Evolutionary conservation across 2,329 filamentous ascomycete genomes (phyloP).

Genomic region (Exophiala sideris): DNA sequence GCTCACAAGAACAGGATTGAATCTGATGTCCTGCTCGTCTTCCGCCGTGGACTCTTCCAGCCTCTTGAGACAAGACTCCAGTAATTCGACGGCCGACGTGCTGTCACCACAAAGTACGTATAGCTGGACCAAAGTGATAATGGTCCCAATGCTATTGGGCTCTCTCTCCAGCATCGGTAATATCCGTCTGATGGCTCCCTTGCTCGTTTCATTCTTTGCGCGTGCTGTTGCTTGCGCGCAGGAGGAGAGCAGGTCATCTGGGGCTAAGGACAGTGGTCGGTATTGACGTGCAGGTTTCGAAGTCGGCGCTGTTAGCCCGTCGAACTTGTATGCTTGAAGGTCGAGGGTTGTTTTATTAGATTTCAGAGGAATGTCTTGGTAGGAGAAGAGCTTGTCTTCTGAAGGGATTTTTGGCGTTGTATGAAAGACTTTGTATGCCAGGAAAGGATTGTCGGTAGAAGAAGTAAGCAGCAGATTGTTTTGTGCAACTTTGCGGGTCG

Average conservation of each 20-base stretch:
- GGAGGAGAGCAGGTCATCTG: slow-evolving; percentile 55
- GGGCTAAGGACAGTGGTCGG: slow-evolving; percentile 48
- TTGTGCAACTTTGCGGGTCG: slow-evolving; percentile 58
- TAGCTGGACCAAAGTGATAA: slow-evolving; percentile 76
- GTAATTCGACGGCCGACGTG: slow-evolving; percentile 67
- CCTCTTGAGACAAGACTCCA: slow-evolving; percentile 71
- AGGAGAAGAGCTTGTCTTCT: slow-evolving; percentile 57
- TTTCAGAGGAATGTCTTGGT: slow-evolving; percentile 53
- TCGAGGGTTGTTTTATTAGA: slow-evolving; percentile 56
- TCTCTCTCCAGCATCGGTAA: slow-evolving; percentile 67
- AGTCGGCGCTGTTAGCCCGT: slow-evolving; percentile 53
- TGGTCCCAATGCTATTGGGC: slow-evolving; percentile 74
- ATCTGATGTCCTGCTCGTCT: slow-evolving; percentile 66
- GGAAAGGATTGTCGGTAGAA: slow-evolving; percentile 53
- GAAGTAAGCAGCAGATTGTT: slow-evolving; percentile 55
- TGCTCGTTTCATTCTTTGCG: slow-evolving; percentile 58
- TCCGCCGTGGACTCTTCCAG: slow-evolving; percentile 61
- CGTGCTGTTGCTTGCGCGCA: slow-evolving; percentile 72
- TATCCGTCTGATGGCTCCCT: slow-evolving; percentile 66
- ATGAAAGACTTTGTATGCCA: slow-evolving; percentile 56
- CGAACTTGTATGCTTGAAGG: slow-evolving; percentile 58
- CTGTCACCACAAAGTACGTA: slow-evolving; percentile 70
- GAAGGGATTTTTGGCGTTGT: slow-evolving; percentile 48
- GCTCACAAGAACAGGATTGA: slow-evolving; percentile 79
- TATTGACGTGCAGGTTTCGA: slow-evolving; percentile 48